Conservation (phyloP, 75 land plant genomes). For the Selaginella moellendorffii region DNA sequence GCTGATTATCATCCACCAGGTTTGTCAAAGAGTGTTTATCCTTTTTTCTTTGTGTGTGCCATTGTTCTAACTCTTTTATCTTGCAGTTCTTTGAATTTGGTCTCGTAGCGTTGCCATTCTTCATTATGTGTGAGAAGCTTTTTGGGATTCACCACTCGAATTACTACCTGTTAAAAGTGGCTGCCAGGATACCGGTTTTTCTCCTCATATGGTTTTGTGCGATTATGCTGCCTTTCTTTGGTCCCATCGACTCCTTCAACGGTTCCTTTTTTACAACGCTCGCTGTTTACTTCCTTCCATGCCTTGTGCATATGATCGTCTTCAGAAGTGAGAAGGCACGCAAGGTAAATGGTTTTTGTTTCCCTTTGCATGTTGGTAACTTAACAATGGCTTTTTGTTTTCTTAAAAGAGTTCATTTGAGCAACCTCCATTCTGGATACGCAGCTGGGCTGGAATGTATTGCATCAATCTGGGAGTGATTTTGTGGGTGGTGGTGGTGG, state of each 20-base stretch:
- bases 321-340: too few relatives aligned
- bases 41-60: too few relatives aligned
- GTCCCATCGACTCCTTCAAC: too few relatives aligned
- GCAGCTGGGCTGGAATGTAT: too few relatives aligned
- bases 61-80: slow-evolving; percentile 44
- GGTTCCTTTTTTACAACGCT: neutral
- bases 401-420: too few relatives aligned
- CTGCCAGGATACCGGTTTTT: neutral
- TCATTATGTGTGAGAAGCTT: slow-evolving; percentile 15
- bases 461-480: too few relatives aligned
- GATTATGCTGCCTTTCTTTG: slow-evolving; percentile 7
- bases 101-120: slow-evolving; percentile 13
- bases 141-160: slow-evolving; percentile 6
- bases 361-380: too few relatives aligned
- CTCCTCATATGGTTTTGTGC: neutral
- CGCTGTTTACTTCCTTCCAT: neutral
- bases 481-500: too few relatives aligned
- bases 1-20: slow-evolving; percentile 75
- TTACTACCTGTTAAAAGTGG: slow-evolving; percentile 1
- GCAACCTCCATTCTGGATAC: too few relatives aligned
- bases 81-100: slow-evolving; percentile 9
- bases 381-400: too few relatives aligned
- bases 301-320: neutral
- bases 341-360: too few relatives aligned
- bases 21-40: neutral